Percentiles rank a stretch among this genome's conserved stretches.
Evolutionary conservation across 176 grass and related monocot species (phyloP).

Genomic region (Raddia distichophylla): DNA sequence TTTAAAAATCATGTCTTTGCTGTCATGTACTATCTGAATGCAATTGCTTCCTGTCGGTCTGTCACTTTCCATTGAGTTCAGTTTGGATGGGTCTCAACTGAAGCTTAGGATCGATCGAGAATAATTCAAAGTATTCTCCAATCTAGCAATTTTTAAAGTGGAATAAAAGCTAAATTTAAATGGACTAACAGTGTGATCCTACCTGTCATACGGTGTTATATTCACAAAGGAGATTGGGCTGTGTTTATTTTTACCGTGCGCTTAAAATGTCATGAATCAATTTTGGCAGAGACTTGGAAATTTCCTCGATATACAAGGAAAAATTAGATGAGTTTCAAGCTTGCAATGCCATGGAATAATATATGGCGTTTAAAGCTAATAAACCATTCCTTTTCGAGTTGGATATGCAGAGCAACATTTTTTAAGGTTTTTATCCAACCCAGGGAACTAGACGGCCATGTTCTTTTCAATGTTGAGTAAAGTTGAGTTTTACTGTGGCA

Average conservation of each 20-base stretch:
- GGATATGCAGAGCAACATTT: not conserved
- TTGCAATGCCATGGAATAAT: not conserved
- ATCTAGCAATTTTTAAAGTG: not conserved
- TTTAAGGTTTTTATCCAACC: not conserved
- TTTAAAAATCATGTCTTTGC: not conserved
- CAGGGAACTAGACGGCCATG: not conserved
- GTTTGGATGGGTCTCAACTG: not conserved
- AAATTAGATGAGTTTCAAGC: not conserved
- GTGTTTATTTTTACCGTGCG: not conserved
- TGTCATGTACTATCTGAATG: not conserved
- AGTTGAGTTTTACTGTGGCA: no score
- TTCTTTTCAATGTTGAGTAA: no score
- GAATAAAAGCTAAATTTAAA: constrained; percentile 1
- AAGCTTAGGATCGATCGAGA: not conserved
- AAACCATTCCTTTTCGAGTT: constrained; percentile 17
- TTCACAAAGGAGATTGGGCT: not conserved
- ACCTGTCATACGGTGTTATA: not conserved
- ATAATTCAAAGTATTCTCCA: not conserved
- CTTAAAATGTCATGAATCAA: not conserved
- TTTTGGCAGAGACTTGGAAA: not conserved
- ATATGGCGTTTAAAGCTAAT: not conserved
- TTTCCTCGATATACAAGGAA: constrained; percentile 6
- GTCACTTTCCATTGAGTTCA: not conserved
- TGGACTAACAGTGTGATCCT: not conserved
- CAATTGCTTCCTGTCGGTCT: not conserved